phyloP scores from a whole-genome alignment of 176 grass and related monocot genomes.

The Carex littledalei region DNA sequence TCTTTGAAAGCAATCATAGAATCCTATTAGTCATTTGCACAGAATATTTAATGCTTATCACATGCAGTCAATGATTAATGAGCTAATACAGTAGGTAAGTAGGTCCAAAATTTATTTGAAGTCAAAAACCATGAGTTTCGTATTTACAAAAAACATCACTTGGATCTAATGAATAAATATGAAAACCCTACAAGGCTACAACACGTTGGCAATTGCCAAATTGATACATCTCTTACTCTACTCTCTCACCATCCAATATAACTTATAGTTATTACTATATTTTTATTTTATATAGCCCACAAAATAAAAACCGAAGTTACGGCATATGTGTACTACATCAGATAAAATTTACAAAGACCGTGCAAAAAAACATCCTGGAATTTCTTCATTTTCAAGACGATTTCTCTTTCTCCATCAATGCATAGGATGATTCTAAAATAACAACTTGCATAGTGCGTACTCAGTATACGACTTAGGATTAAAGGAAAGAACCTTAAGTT shows the following conservation, averaged over 20 bases:
- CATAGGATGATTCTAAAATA: background rate
- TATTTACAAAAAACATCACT: slow-evolving; percentile 8
- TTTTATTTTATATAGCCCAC: slow-evolving; percentile 1
- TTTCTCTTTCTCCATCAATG: slow-evolving; percentile 9
- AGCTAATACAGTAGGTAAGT: background rate
- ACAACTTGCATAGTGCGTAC: background rate
- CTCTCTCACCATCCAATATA: slow-evolving; percentile 5
- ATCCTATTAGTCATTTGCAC: background rate
- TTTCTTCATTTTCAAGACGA: background rate
- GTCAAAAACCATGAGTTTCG: background rate
- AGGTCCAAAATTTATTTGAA: background rate
- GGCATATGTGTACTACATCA: slow-evolving; percentile 3
- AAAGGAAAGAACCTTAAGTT: slow-evolving; percentile 9
- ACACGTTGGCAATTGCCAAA: background rate
- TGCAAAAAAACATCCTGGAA: background rate
- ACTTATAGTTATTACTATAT: background rate
- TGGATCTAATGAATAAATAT: background rate
- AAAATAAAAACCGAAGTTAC: background rate
- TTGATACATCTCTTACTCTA: background rate
- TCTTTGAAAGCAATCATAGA: background rate
- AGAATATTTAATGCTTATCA: background rate
- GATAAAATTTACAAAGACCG: slow-evolving; percentile 16
- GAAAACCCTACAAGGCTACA: slow-evolving; percentile 7
- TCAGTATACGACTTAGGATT: background rate
- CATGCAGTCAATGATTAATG: background rate